These are phyloP conservation scores for Colletotrichum higginsianum DNA, from an alignment of 2,329 filamentous ascomycete species.

Conservation along the genomic window DNA sequence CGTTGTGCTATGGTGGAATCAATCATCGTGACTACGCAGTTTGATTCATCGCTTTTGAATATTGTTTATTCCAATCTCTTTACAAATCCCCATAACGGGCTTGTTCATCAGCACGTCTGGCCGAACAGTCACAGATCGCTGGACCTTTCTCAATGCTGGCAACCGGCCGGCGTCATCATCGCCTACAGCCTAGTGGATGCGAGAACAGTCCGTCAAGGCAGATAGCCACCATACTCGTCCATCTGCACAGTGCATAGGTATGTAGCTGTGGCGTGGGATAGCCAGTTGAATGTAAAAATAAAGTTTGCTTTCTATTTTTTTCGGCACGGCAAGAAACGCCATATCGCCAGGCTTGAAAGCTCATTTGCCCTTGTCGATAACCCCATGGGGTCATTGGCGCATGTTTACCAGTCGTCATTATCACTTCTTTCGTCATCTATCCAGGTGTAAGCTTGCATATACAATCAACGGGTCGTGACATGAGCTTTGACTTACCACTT, in stretches of 20 bases:
- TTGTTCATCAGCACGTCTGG: background rate
- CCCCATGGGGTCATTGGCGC: background rate
- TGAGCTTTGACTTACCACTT: slow-evolving; percentile 80
- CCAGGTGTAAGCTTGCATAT: slow-evolving; percentile 17
- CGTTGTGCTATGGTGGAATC: background rate
- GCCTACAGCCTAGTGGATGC: background rate
- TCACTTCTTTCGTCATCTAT: slow-evolving; percentile 81
- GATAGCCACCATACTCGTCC: background rate
- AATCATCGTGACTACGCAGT: background rate
- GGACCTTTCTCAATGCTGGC: background rate
- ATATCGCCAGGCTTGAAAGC: no score
- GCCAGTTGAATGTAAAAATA: slow-evolving; percentile 17
- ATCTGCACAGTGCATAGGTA: slow-evolving; percentile 8
- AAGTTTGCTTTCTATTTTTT: background rate
- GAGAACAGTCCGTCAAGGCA: background rate
- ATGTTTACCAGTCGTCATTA: slow-evolving; percentile 78
- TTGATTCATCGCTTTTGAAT: background rate
- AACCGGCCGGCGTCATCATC: background rate
- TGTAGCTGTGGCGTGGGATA: slow-evolving; percentile 10
- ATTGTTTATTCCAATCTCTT: slow-evolving; percentile 22
- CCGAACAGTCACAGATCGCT: background rate
- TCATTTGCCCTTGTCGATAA: background rate
- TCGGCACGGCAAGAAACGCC: no score
- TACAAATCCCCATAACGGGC: background rate
- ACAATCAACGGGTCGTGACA: slow-evolving; percentile 22